A percentile compares a stretch with the other conserved stretches of the same genome.
phyloP scores from a whole-genome alignment of 805 yeast genomes.

The Kodamaea nitidulidarum region DNA sequence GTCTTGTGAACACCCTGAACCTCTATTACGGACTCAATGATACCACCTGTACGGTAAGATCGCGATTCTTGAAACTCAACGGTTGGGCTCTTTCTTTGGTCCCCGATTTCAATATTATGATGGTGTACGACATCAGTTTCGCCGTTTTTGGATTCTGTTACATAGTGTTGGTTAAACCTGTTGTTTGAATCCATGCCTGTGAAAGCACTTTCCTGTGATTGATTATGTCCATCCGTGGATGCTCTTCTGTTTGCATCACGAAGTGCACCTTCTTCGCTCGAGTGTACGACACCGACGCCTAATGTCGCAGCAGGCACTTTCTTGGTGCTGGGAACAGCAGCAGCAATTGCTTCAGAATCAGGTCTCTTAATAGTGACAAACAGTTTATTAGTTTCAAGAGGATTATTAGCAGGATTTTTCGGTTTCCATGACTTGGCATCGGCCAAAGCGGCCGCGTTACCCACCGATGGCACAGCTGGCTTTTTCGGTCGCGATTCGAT shows the following conservation, averaged over 20 bases:
- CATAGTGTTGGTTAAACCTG: neutral
- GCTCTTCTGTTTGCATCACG: constrained; percentile 19
- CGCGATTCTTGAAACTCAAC: constrained; percentile 32
- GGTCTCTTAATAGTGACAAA: constrained; percentile 70
- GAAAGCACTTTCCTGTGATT: neutral
- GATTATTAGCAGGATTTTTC: constrained; percentile 65
- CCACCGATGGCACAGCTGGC: constrained; percentile 6
- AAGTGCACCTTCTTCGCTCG: constrained; percentile 44
- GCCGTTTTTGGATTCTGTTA: neutral
- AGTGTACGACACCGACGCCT: constrained; percentile 35
- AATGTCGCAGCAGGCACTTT: constrained; percentile 8
- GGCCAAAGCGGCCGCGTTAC: constrained; percentile 13
- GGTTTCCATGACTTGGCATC: constrained; percentile 41
- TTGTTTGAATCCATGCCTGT: too few species aligned
- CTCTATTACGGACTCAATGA: constrained; percentile 77
- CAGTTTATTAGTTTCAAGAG: constrained; percentile 58
- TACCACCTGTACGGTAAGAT: constrained; percentile 53
- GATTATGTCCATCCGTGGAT: constrained; percentile 4
- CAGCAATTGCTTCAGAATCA: constrained; percentile 11
- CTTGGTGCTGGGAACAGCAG: constrained; percentile 22
- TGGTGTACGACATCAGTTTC: constrained; percentile 1
- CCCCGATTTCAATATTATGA: constrained; percentile 1
- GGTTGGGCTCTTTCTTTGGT: neutral
- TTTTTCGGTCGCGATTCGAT: constrained; percentile 8
- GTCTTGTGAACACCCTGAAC: constrained; percentile 83